Base-by-base conservation (phyloP, 1,284 basidiomycete genomes). In the Cryptococcus sp. region DNA sequence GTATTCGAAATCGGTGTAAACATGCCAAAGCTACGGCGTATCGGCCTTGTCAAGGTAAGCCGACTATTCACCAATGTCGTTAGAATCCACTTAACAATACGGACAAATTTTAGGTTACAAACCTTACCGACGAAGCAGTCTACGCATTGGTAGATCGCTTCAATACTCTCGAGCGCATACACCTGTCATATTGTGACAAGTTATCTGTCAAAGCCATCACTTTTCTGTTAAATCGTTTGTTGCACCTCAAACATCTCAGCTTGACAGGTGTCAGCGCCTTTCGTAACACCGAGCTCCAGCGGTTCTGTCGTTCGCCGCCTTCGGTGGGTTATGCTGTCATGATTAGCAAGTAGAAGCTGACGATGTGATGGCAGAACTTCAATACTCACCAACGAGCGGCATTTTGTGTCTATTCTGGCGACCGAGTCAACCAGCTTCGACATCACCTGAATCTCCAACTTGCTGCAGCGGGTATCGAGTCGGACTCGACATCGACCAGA, bases 321-420 rank as follows among this genome's bases (percentile, higher is more conserved):
- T 83, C 86, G 68, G 93, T 93, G 69, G 58, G 86, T 81, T 38
- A 17, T 39, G 25, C 20, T 7, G 53, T 45, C 39, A 13, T 23
- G 13, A 29, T 45, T 49, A 37, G n/a, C 5, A 8, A n/a, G 5
- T 38, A 20, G 22, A 20, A 15, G 23, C 34, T 51, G 48, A 20
- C 46, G n/a, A 29, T 47, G 22, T n/a, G 41, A 48, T 22, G 4
- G 23, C 63, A 94, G 90, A 91, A 93, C 57, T 99, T 97, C 76
- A 98, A 91, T 72, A 83, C 87, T 29, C 89, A 87, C 53, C 96
- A 99, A 76, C 86, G 92, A 50, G 82, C 86, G n/a, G 86, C 91
- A 2, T 99, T 99, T 74, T 99, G 96, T 76, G 96, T 99, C 13
- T 99, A 93, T 78, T 95, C 93, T 5, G 93, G 93, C 40, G 88